Percentiles rank a stretch among this genome's conserved stretches.
Evolutionary conservation across 2,329 filamentous ascomycete genomes (phyloP).

Genomic region (Pestalotiopsis sp.): DNA sequence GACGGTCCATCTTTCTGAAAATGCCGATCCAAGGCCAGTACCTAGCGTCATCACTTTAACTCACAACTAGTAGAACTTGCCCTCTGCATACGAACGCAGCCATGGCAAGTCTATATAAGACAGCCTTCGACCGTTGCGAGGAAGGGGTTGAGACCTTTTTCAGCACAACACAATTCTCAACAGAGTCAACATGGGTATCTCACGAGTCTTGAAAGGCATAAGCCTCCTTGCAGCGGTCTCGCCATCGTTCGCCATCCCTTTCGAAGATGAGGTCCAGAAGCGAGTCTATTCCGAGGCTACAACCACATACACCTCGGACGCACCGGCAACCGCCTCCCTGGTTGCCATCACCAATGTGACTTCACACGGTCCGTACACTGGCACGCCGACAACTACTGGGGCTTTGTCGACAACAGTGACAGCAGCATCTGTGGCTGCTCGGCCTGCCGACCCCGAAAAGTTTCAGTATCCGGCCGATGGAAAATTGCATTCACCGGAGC

Average conservation of each 20-base stretch:
- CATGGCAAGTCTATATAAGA: neutral
- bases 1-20: neutral
- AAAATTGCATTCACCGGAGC: slow-evolving; percentile 65
- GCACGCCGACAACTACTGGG: slow-evolving; percentile 69
- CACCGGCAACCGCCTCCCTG: slow-evolving; percentile 26
- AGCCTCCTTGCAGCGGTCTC: slow-evolving; percentile 22
- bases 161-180: neutral
- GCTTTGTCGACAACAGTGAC: slow-evolving; percentile 63
- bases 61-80: neutral
- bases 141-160: neutral
- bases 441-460: slow-evolving; percentile 62
- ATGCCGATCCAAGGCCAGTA: neutral
- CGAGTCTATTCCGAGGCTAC: slow-evolving; percentile 29
- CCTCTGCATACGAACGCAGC: neutral
- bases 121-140: neutral
- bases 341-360: slow-evolving; percentile 58
- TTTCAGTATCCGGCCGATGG: slow-evolving; percentile 76
- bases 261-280: slow-evolving; percentile 21
- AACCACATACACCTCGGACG: slow-evolving; percentile 37
- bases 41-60: neutral
- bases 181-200: slow-evolving; percentile 18
- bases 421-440: slow-evolving; percentile 58
- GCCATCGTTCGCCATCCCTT: slow-evolving; percentile 33
- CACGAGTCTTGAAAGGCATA: slow-evolving; percentile 13
- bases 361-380: slow-evolving; percentile 70